Evolutionary conservation across 257 asterid species (phyloP).

Genomic region (Thymus quinquecostatus): DNA sequence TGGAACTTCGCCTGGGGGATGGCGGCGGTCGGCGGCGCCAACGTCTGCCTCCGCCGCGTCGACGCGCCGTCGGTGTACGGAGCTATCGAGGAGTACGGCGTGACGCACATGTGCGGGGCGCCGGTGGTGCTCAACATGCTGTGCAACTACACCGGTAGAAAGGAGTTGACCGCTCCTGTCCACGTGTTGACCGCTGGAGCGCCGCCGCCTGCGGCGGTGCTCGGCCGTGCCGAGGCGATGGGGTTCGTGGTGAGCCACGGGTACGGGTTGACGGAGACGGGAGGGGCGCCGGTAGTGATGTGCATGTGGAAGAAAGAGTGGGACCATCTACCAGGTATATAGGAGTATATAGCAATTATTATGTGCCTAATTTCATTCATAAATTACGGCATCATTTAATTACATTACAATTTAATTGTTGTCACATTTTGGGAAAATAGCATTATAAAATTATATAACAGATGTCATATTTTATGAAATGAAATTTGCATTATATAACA

Average conservation of each 20-base stretch:
- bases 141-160: conserved; percentile 26
- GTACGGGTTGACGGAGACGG: conserved; percentile 48
- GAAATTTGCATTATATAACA: no score
- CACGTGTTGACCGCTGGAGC: conserved; percentile 42
- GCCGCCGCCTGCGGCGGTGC: conserved; percentile 44
- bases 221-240: conserved; percentile 28
- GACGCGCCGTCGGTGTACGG: conserved; percentile 29
- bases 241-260: conserved; percentile 43
- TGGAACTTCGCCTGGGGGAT: conserved; percentile 36
- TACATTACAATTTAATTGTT: no score
- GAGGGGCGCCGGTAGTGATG: conserved; percentile 30
- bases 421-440: no score
- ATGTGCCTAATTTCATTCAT: no score
- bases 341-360: no score
- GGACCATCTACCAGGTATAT: conserved; percentile 24
- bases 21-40: conserved; percentile 53
- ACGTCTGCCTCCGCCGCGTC: conserved; percentile 47
- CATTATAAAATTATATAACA: no score
- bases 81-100: conserved; percentile 26
- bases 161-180: conserved; percentile 14
- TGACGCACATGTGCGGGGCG: conserved; percentile 47
- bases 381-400: no score
- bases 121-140: conserved; percentile 47
- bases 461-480: no score
- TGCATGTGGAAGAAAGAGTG: conserved; percentile 46